Conservation (phyloP, 129 eudicot genomes). For the Centaurea solstitialis region DNA sequence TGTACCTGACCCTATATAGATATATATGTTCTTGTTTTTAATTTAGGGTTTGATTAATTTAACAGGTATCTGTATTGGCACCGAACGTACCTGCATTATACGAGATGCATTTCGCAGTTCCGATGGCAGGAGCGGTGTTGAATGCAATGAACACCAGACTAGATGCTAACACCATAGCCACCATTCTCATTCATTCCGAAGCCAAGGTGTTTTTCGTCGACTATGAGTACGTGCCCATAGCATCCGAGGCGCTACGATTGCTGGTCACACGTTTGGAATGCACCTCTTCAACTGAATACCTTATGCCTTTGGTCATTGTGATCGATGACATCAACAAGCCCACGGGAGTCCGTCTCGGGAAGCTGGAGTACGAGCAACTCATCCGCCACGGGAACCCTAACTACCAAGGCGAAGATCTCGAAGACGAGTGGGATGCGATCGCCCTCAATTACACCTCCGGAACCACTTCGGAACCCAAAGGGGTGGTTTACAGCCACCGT, state of each 20-base stretch:
- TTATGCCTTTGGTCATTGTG: conserved; percentile 50
- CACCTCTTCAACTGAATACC: background rate
- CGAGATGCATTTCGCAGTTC: conserved; percentile 76
- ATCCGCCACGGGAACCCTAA: conserved; percentile 38
- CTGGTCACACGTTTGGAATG: conserved; percentile 20
- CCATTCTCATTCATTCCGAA: conserved; percentile 66
- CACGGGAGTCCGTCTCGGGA: conserved; percentile 45
- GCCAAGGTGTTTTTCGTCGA: conserved; percentile 70
- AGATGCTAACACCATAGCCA: conserved; percentile 53
- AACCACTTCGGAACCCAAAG: conserved; percentile 64
- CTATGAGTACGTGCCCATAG: conserved; percentile 45
- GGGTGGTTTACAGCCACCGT: conserved; percentile 64
- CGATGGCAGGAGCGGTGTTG: conserved; percentile 80
- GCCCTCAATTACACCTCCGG: conserved; percentile 62
- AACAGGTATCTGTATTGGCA: conserved; percentile 66
- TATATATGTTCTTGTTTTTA: background rate
- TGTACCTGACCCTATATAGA: no score
- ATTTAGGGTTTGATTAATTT: background rate
- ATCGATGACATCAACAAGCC: conserved; percentile 64
- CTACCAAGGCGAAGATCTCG: conserved; percentile 33
- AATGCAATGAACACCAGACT: conserved; percentile 71
- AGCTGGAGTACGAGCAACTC: conserved; percentile 63
- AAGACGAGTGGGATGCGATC: conserved; percentile 64
- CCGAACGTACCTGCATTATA: conserved; percentile 72
- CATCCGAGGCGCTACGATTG: conserved; percentile 52